Conservation (phyloP, 192 early-diverging fungal species). For the Backusella morwellensis region DNA sequence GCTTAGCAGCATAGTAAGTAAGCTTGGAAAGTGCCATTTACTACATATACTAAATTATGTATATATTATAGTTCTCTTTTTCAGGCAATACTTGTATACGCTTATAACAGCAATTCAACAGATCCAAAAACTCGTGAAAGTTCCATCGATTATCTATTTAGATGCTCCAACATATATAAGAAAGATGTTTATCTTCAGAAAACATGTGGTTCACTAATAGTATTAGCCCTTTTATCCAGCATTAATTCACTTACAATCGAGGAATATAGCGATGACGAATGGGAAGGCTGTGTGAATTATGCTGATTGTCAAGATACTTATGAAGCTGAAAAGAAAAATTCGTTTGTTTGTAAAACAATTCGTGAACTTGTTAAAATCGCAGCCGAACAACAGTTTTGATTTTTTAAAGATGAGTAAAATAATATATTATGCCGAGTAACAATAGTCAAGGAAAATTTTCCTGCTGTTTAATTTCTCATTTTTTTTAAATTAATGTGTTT, state of each 20-base stretch:
- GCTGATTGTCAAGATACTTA: background rate
- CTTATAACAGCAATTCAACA: constrained; percentile 15
- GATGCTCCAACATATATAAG: constrained; percentile 15
- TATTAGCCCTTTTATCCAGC: background rate
- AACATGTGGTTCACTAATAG: background rate
- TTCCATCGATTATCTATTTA: background rate
- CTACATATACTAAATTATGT: background rate
- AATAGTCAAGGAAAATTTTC: too few species aligned
- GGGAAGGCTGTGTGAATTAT: background rate
- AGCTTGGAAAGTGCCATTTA: too few species aligned
- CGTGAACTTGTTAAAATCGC: background rate
- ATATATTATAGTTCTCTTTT: constrained; percentile 20
- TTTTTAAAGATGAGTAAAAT: too few species aligned
- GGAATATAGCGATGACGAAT: background rate
- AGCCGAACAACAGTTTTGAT: background rate
- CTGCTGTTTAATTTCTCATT: too few species aligned
- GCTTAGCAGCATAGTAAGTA: constrained; percentile 32
- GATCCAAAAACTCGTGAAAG: background rate
- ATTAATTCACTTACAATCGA: background rate
- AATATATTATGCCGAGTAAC: too few species aligned
- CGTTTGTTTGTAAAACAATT: background rate
- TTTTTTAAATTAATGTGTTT: too few species aligned
- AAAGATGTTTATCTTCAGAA: background rate
- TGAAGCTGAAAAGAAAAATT: background rate
- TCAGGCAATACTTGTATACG: constrained; percentile 29